Evolutionary conservation across 768 basidiomycete species (phyloP), one percentile per base, ranked within the genome.

Genomic region (Fomitopsis serialis): DNA sequence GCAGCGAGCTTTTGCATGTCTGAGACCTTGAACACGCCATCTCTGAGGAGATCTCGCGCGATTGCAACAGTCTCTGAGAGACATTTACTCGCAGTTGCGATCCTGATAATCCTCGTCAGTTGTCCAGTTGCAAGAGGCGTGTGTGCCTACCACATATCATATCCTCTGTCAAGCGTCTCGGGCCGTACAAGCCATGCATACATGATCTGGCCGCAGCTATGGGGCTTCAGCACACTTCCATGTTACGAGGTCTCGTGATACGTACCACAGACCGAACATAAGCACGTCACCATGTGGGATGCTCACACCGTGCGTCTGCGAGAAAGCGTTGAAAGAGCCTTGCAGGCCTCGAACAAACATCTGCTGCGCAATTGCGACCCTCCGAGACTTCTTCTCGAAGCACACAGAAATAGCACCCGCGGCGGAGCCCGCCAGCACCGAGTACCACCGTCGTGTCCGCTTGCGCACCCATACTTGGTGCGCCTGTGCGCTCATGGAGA

Each of bases 271-370:
- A 0, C 84, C 75, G 62, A 98, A 97, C 10, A 96, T 78, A 8
- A 95, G 66, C 0, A 91, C 79, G 45, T 87, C 89, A 4, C 95
- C 95, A 65, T 93, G 77, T 0, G 93, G 94, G 15, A 98, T 75
- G 42, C 71, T 72, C 42, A 94, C 75, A 27, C 82, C 82, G 27
- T 79, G 79, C 59, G 79, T 80, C 2, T 77, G 76, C 1, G 91
- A 82, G 60, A 84, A 85, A 8, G 82, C 78, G 62, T 95, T 96
- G 66, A 89, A 96, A 1, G 85, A 82, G 1, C 92, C 94, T 67
- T 98, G 95, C 7, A 98, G 73, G 2, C 95, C 94, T 45, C 93
- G 92, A 50, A 96, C 92, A 70, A 96, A 91, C 61, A 94, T 65
- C 68, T 95, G 93, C 61, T 95, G 92, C 0, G 87, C 87, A 57